Evolutionary conservation across 1,284 basidiomycete species (phyloP).

Genomic region (Ceratobasidium sp.): DNA sequence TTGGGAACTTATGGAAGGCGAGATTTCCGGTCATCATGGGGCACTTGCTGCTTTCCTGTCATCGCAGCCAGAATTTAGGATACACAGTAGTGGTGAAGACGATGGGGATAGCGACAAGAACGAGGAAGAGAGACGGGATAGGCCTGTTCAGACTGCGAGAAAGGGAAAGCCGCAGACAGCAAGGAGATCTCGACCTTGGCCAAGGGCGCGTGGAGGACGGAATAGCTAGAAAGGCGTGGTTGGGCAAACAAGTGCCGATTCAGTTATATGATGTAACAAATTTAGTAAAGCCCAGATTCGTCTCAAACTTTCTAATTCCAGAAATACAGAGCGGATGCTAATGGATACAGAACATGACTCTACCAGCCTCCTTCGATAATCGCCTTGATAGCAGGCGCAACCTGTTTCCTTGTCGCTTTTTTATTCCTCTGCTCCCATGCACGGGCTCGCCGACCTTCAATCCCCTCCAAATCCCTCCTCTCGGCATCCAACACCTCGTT

Average conservation of each 20-base stretch:
- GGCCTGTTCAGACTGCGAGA: not conserved
- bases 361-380: constrained; percentile 50
- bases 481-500: constrained; percentile 61
- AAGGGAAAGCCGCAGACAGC: not conserved
- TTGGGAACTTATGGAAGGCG: constrained; percentile 10
- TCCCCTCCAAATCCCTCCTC: constrained; percentile 47
- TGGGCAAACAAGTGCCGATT: not conserved
- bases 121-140: not conserved
- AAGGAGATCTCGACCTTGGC: not conserved
- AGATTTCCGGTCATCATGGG: not conserved
- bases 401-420: constrained; percentile 76
- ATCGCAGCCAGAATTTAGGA: not conserved
- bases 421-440: constrained; percentile 81
- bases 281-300: not conserved
- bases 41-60: not conserved
- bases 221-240: not conserved
- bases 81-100: not conserved
- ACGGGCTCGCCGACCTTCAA: constrained; percentile 51
- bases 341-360: not conserved
- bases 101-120: not conserved
- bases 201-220: not conserved
- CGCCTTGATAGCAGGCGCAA: constrained; percentile 74
- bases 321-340: not conserved
- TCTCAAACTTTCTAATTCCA: not conserved
- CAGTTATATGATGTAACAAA: not conserved